Evolutionary conservation across 2,329 filamentous ascomycete species (phyloP).

Genomic region (Paecilomyces variotii): DNA sequence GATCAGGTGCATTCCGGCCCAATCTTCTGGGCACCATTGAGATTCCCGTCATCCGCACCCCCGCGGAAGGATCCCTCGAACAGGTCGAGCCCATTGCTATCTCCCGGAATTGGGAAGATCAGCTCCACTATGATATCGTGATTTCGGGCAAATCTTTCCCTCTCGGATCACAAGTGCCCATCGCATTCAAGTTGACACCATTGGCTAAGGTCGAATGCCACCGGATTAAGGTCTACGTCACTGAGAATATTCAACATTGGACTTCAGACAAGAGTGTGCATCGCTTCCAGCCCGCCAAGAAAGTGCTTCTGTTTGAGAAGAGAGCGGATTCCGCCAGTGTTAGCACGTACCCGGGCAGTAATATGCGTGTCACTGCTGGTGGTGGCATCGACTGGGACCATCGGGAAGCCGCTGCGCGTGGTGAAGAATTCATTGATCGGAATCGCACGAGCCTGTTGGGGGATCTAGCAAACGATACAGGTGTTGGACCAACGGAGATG

Average conservation of each 20-base stretch:
- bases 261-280: slow-evolving; percentile 79
- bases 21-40: slow-evolving; percentile 78
- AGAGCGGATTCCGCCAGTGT: slow-evolving; percentile 68
- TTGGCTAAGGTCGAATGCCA: slow-evolving; percentile 90
- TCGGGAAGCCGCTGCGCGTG: slow-evolving; percentile 47
- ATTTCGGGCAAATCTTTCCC: slow-evolving; percentile 95
- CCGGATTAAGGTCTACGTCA: slow-evolving; percentile 83
- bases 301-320: slow-evolving; percentile 83
- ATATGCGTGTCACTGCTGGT: slow-evolving; percentile 67
- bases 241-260: slow-evolving; percentile 86
- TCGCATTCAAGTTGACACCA: slow-evolving; percentile 88
- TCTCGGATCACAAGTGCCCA: slow-evolving; percentile 77
- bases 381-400: slow-evolving; percentile 66
- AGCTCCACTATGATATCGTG: slow-evolving; percentile 90
- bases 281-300: slow-evolving; percentile 72
- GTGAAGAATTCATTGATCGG: slow-evolving; percentile 46
- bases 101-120: slow-evolving; percentile 88
- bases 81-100: slow-evolving; percentile 92
- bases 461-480: slow-evolving; percentile 66
- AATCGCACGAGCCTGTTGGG: slow-evolving; percentile 67
- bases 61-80: slow-evolving; percentile 79
- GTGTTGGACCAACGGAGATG: slow-evolving; percentile 83
- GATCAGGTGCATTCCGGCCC: slow-evolving; percentile 80
- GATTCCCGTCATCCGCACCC: slow-evolving; percentile 73
- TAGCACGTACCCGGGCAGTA: slow-evolving; percentile 65